These are phyloP conservation scores for Tetracladium setigerum DNA, from an alignment of 495 filamentous ascomycete genomes.

Conservation along the genomic window DNA sequence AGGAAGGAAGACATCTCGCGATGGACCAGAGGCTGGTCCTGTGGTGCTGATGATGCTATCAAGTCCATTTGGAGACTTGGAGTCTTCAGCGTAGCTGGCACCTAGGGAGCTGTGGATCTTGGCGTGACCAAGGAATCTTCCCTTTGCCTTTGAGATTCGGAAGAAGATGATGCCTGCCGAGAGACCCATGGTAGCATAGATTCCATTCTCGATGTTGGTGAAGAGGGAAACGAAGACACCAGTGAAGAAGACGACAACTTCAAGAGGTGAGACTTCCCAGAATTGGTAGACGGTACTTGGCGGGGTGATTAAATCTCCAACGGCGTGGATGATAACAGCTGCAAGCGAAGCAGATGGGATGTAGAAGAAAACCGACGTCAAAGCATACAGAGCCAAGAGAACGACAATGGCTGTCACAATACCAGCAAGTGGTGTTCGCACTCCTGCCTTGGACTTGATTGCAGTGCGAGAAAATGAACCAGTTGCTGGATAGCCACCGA, in stretches of 20 bases:
- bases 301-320: conserved; percentile 88
- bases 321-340: conserved; percentile 93
- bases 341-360: conserved; percentile 79
- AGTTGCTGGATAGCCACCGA: conserved; percentile 87
- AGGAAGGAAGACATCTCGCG: conserved; percentile 76
- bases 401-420: conserved; percentile 85
- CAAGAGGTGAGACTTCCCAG: conserved; percentile 82
- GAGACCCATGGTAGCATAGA: conserved; percentile 72
- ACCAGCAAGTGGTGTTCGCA: conserved; percentile 87
- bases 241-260: conserved; percentile 79
- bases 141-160: conserved; percentile 72
- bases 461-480: conserved; percentile 94
- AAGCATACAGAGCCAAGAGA: conserved; percentile 87
- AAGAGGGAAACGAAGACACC: conserved; percentile 89
- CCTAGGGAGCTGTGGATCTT: conserved; percentile 85
- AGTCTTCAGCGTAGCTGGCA: conserved; percentile 56
- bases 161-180: conserved; percentile 74
- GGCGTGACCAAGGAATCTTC: conserved; percentile 78
- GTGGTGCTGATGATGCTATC: conserved; percentile 33
- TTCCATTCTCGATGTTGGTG: conserved; percentile 79
- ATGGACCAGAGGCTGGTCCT: background rate
- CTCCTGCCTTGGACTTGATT: conserved; percentile 94
- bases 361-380: conserved; percentile 87
- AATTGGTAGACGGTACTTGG: conserved; percentile 91
- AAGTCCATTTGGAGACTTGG: conserved; percentile 27